A percentile compares a stretch with the other conserved stretches of the same genome.
phyloP scores from a whole-genome alignment of 257 asterid genomes.

The Cynanchum wilfordii region DNA sequence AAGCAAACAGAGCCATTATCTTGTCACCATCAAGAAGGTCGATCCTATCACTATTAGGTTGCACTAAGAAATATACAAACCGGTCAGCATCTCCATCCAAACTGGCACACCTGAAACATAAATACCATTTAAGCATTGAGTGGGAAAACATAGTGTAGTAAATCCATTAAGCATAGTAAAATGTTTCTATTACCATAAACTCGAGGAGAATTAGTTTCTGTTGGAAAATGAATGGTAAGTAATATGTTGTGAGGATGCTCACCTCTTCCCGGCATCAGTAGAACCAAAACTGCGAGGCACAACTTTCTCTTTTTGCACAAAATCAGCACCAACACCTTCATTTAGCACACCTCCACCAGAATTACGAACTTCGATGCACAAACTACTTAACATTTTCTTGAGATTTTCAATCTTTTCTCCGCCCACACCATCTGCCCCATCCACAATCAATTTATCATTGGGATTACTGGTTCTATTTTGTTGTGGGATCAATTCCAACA shows the following conservation, averaged over 20 bases:
- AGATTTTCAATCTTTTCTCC: constrained; percentile 69
- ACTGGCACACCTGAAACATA: constrained; percentile 93
- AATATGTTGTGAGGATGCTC: constrained; percentile 23
- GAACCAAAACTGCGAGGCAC: constrained; percentile 71
- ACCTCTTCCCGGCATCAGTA: constrained; percentile 69
- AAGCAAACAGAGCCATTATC: constrained; percentile 82
- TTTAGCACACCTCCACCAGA: constrained; percentile 75
- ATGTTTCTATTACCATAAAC: not conserved
- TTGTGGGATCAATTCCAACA: constrained; percentile 65
- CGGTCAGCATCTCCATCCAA: constrained; percentile 98
- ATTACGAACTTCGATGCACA: constrained; percentile 71
- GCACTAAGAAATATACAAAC: constrained; percentile 72
- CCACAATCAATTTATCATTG: constrained; percentile 59
- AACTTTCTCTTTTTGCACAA: constrained; percentile 90
- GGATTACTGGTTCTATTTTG: constrained; percentile 25
- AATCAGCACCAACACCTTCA: constrained; percentile 96
- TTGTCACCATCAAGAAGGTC: constrained; percentile 96
- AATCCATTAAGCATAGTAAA: not conserved
- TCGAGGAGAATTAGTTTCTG: not conserved
- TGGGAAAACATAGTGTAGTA: not conserved
- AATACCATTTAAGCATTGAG: constrained; percentile 16
- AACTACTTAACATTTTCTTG: constrained; percentile 40
- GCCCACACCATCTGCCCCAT: constrained; percentile 94
- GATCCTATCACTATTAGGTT: constrained; percentile 49
- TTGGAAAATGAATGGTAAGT: not conserved